Conservation (phyloP, 169 alveolate species). For the Eimeria zaria region DNA sequence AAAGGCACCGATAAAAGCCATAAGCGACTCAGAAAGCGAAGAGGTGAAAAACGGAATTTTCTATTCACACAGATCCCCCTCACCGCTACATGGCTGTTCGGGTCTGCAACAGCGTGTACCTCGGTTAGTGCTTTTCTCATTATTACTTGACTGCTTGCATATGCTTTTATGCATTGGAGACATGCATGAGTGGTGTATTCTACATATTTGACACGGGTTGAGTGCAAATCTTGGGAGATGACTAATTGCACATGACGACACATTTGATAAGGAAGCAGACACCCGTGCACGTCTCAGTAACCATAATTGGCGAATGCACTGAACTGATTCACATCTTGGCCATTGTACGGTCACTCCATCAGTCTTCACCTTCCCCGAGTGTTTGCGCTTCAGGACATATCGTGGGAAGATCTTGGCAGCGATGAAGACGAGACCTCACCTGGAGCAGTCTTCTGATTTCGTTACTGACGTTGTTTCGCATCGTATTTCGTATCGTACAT, state of each 20-base stretch:
- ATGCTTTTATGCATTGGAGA: not conserved
- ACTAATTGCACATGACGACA: not conserved
- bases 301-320: not conserved
- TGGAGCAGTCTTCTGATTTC: not conserved
- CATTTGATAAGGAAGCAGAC: not conserved
- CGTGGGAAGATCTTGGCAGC: constrained; percentile 45
- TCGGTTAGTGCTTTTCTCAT: not conserved
- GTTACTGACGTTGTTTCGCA: not conserved
- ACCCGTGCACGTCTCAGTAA: not conserved
- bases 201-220: not conserved
- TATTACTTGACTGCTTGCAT: not conserved
- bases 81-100: not conserved
- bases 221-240: not conserved
- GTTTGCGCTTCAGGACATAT: constrained; percentile 5
- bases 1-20: not conserved
- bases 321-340: not conserved
- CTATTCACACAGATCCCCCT: not conserved
- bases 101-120: not conserved
- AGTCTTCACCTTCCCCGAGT: not conserved
- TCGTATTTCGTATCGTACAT: not conserved
- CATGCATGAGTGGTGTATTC: not conserved
- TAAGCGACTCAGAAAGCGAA: constrained; percentile 20
- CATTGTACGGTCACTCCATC: not conserved
- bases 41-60: not conserved
- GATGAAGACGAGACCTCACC: not conserved